Evolutionary conservation across 345 rosid genomes (phyloP).

Genomic region (Syzygium aromaticum): DNA sequence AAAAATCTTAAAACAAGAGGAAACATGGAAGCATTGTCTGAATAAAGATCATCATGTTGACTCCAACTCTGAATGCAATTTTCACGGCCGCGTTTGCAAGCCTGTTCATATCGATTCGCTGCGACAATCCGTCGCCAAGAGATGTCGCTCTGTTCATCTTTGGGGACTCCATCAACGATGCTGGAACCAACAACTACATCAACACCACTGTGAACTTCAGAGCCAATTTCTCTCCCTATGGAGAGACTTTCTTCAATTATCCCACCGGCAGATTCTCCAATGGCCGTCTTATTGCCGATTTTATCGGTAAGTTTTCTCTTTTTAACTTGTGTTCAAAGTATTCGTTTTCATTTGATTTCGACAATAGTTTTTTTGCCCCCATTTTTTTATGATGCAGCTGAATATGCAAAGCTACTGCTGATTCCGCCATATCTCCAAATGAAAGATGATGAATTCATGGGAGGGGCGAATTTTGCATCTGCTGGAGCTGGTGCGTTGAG

Average conservation of each 20-base stretch:
- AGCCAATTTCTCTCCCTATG: constrained; percentile 33
- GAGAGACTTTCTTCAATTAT: constrained; percentile 24
- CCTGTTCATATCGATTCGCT: not conserved
- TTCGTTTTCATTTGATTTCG: not conserved
- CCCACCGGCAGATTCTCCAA: constrained; percentile 35
- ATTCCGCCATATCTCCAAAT: constrained; percentile 37
- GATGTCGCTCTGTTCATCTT: constrained; percentile 28
- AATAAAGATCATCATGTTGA: not conserved
- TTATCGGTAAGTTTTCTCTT: constrained; percentile 15
- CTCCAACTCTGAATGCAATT: not conserved
- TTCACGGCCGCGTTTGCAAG: not conserved
- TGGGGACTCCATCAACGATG: constrained; percentile 40
- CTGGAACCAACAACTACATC: constrained; percentile 36
- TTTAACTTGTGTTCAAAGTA: not conserved
- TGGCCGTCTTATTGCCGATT: constrained; percentile 37
- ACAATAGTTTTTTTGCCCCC: fast-evolving
- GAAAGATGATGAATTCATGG: constrained; percentile 3
- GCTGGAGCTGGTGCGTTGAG: constrained; percentile 41
- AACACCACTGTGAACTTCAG: constrained; percentile 11
- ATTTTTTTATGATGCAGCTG: constrained; percentile 8
- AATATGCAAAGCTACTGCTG: constrained; percentile 29
- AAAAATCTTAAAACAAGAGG: not conserved
- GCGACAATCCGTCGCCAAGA: not conserved
- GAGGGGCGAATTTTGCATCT: constrained; percentile 36
- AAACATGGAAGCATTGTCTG: not conserved